Conservation (phyloP, 176 grass and related monocot species). For the Typha latifolia region DNA sequence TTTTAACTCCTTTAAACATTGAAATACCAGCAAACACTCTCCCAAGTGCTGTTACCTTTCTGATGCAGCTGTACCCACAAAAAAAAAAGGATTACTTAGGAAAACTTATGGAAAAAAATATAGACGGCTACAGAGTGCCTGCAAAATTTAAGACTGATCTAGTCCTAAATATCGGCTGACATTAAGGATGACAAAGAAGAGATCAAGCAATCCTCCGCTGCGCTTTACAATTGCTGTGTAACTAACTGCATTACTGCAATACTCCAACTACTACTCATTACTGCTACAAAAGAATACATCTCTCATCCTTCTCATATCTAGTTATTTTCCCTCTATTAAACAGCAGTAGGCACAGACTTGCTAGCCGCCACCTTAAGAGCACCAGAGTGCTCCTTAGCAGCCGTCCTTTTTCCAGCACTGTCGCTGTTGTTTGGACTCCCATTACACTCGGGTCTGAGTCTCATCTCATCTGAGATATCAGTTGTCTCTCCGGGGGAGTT, state of each 20-base stretch:
- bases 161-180: background rate
- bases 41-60: too few species aligned
- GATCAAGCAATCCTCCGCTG: background rate
- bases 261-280: background rate
- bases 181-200: background rate
- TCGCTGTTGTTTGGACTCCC: background rate
- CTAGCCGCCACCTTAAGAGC: background rate
- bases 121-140: constrained; percentile 9
- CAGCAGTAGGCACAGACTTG: background rate
- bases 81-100: background rate
- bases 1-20: too few species aligned
- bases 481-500: constrained; percentile 15
- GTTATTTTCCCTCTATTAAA: constrained; percentile 5
- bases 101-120: background rate
- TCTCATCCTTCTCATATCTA: background rate
- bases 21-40: too few species aligned
- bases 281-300: background rate
- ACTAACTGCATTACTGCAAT: background rate
- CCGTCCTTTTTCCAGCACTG: background rate
- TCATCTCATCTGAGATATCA: background rate
- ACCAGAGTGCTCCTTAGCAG: background rate
- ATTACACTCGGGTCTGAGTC: constrained; percentile 8
- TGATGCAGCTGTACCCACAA: background rate
- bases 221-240: background rate
- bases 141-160: constrained; percentile 33